phyloP scores from a whole-genome alignment of 768 basidiomycete genomes.

The Roridomyces roridus region DNA sequence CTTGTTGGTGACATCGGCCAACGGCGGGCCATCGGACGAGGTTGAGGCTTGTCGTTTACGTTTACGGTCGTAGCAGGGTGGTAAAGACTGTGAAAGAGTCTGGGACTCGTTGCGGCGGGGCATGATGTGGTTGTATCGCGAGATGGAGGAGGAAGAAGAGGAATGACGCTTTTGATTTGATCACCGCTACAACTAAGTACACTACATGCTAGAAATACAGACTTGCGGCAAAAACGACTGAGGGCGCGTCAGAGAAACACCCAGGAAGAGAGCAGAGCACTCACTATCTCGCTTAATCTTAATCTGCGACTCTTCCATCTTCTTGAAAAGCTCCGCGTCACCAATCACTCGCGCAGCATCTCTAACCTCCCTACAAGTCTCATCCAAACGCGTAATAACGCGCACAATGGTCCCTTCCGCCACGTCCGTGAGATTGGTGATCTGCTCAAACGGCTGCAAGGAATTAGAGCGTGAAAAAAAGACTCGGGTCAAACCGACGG shows the following conservation, averaged over 20 bases:
- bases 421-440: constrained; percentile 90
- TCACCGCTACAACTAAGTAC: too few species aligned
- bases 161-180: neutral
- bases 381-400: constrained; percentile 93
- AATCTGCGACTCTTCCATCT: constrained; percentile 95
- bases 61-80: constrained; percentile 7
- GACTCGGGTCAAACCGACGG: neutral
- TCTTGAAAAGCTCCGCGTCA: constrained; percentile 93
- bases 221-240: constrained; percentile 24
- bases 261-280: constrained; percentile 37
- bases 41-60: constrained; percentile 14
- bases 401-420: constrained; percentile 97
- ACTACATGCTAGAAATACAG: constrained; percentile 23
- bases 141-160: neutral
- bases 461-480: neutral
- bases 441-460: constrained; percentile 91
- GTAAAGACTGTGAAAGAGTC: constrained; percentile 3
- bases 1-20: constrained; percentile 1
- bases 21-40: neutral
- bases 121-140: constrained; percentile 19
- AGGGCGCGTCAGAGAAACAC: neutral
- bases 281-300: constrained; percentile 96
- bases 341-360: constrained; percentile 98
- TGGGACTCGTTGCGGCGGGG: constrained; percentile 3
- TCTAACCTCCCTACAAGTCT: constrained; percentile 95